Evolutionary conservation across 2,329 filamentous ascomycete species (phyloP).

Genomic region (Lasiodiplodia citricola): DNA sequence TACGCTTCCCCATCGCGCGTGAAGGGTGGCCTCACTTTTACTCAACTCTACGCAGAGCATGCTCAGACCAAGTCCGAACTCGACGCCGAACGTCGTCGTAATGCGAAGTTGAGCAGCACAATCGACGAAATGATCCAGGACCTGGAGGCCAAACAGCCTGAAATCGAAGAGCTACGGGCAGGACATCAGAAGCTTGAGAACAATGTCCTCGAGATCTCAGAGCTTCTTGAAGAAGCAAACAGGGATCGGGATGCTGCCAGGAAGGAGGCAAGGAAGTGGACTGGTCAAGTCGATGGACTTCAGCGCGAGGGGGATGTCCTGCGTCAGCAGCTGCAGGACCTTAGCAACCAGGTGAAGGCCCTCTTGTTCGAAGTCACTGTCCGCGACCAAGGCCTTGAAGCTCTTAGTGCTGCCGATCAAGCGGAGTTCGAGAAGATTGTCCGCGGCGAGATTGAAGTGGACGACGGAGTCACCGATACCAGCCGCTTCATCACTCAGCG

Average conservation of each 20-base stretch:
- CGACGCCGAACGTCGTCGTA: constrained; percentile 74
- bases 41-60: constrained; percentile 68
- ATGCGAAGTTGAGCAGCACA: constrained; percentile 74
- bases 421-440: constrained; percentile 78
- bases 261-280: constrained; percentile 78
- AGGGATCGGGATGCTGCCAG: constrained; percentile 79
- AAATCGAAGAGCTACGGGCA: constrained; percentile 81
- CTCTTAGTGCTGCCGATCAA: constrained; percentile 73
- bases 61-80: constrained; percentile 72
- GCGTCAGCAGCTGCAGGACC: constrained; percentile 84
- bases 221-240: constrained; percentile 80
- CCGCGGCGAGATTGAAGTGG: constrained; percentile 71
- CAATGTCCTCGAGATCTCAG: constrained; percentile 78
- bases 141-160: constrained; percentile 83
- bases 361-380: constrained; percentile 86
- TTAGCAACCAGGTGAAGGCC: constrained; percentile 88
- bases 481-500: constrained; percentile 88
- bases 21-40: constrained; percentile 62
- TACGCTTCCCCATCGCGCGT: constrained; percentile 51
- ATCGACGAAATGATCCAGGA: constrained; percentile 86
- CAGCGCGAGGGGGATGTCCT: constrained; percentile 75
- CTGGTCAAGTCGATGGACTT: constrained; percentile 70
- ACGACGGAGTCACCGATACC: constrained; percentile 78
- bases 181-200: constrained; percentile 81
- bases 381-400: constrained; percentile 76